Base-by-base conservation (phyloP, 1,284 basidiomycete species). In the Heimioporus punctisporus region DNA sequence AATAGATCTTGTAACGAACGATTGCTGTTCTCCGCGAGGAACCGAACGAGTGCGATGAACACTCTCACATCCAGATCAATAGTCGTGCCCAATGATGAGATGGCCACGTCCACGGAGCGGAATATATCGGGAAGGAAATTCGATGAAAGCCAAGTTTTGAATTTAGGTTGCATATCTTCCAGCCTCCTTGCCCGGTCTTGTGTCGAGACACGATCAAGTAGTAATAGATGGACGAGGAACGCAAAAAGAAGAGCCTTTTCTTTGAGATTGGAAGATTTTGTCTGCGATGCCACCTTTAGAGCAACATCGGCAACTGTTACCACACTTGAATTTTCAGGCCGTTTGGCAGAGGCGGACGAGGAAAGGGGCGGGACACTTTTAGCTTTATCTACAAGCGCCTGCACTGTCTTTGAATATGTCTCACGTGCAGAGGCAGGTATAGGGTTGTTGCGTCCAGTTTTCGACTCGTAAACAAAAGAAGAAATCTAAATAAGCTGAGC, bases 31-130 rank as follows among this genome's bases (percentile, higher is more conserved):
- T 62, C 56, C 19, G 72, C 59, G 28, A 77, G 28, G 48, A 70
- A 72, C 11, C 69, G 67, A 51, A 83, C 45, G 40, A 81, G 64
- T 21, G 74, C 64, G 15, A 74, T 58, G 58, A 84, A 87, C 14
- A 86, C 63, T 19, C 77, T 71, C 9, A 81, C 79, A 59, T 88
- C 86, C 8, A 82, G 56, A 45, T 83, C 76, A n/a, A 76, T 48
- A 37, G 69, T 61, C 17, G 59, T 56, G 21, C 59, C 59, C 14
- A 63, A 55, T 8, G 59, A 56, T 4, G 65, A 57, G 2, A 70
- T 56, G 17, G 66, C 56, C 2, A 49, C n/a, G 25, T 74, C 70
- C 6, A 76, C 57, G 2, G 61, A 52, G 10, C 66, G 51, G 57
- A 80, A 77, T 34, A 59, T 31, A 5, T 30, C 28, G 0, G 78